Conservation (phyloP, 202 grass and related monocot genomes). For the Brachypodium distachyon region DNA sequence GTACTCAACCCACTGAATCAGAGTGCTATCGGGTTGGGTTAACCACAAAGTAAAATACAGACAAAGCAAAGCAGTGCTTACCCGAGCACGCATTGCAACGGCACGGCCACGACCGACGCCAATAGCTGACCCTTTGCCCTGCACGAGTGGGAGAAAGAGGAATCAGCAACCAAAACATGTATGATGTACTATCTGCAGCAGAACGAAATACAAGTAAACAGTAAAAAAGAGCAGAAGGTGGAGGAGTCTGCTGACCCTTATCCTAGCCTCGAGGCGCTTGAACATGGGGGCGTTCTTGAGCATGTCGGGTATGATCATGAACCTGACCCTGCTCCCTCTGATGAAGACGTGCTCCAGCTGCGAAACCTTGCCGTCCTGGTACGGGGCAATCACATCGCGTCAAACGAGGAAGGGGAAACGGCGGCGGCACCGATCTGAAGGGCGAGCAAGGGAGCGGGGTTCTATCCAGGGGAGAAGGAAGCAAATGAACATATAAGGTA, state of each 20-base stretch:
- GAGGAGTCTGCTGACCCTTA: constrained; percentile 25
- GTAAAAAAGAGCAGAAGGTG: background rate
- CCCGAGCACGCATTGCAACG: constrained; percentile 85
- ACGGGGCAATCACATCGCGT: background rate
- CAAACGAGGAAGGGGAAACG: background rate
- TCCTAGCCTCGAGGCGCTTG: constrained; percentile 93
- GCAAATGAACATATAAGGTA: background rate
- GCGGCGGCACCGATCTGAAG: background rate
- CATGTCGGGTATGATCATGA: constrained; percentile 99
- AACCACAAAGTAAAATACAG: background rate
- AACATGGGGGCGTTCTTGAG: constrained; percentile 94
- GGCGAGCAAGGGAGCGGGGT: background rate
- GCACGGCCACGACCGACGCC: constrained; percentile 90
- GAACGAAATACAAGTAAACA: background rate
- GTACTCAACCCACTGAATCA: background rate
- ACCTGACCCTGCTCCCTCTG: constrained; percentile 83
- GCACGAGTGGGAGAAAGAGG: background rate
- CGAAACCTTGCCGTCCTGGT: constrained; percentile 77
- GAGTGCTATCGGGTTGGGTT: background rate
- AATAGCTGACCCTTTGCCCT: constrained; percentile 72
- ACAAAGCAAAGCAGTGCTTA: constrained; percentile 11
- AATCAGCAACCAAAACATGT: background rate
- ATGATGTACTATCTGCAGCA: no score
- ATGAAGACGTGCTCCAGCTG: constrained; percentile 96
- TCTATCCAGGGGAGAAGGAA: no score